phyloP scores from a whole-genome alignment of 208 protist genomes.

The Phytomonas francai region DNA sequence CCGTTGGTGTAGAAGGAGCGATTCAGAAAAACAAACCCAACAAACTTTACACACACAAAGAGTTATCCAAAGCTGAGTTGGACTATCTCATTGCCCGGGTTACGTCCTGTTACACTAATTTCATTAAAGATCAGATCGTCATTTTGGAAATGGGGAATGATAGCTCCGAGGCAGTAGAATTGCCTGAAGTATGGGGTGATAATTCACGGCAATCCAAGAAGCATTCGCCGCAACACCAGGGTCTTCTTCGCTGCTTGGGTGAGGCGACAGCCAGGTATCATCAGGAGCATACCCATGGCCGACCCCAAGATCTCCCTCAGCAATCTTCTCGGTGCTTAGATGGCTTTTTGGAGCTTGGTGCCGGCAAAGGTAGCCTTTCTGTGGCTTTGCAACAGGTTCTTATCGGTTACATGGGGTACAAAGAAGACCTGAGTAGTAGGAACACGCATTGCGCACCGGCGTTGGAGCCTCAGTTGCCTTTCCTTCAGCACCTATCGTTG shows the following conservation, averaged over 20 bases:
- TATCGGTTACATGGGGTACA: constrained; percentile 1
- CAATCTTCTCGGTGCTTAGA: constrained; percentile 11
- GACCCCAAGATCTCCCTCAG: not conserved
- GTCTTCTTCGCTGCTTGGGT: constrained; percentile 40
- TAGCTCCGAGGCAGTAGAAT: not conserved
- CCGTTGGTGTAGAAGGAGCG: not conserved
- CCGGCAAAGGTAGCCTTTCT: constrained; percentile 67
- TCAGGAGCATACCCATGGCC: not conserved
- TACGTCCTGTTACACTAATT: constrained; percentile 14
- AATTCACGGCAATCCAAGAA: constrained; percentile 25
- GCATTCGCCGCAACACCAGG: constrained; percentile 55
- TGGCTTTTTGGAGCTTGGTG: constrained; percentile 66
- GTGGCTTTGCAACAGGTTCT: constrained; percentile 51
- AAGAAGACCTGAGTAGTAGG: not conserved
- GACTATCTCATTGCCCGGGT: constrained; percentile 17
- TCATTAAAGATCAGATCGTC: constrained; percentile 17
- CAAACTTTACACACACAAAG: constrained; percentile 16
- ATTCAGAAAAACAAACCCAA: not conserved
- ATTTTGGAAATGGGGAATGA: constrained; percentile 4
- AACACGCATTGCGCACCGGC: not conserved
- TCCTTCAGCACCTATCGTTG: not conserved
- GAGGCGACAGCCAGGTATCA: constrained; percentile 13
- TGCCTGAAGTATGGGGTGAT: not conserved
- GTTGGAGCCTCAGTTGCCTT: not conserved
- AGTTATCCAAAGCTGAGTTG: constrained; percentile 15